phyloP scores from a whole-genome alignment of 139 green algal species.

The Micromonas commoda region DNA sequence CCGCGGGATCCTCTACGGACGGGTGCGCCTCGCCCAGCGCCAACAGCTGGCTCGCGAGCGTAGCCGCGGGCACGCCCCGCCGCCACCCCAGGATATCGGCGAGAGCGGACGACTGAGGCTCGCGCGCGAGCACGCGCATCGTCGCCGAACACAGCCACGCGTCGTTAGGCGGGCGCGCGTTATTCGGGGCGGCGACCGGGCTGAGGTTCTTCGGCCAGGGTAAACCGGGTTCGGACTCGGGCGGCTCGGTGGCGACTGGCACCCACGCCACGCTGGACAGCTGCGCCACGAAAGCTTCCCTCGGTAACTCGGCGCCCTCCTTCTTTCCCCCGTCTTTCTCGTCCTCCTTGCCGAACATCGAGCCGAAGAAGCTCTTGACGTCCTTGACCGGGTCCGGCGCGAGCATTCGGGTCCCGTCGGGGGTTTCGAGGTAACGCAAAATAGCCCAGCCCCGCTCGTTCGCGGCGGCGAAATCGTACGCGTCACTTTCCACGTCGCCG shows the following conservation, averaged over 20 bases:
- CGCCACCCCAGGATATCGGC: conserved; percentile 50
- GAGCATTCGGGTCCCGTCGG: conserved; percentile 32
- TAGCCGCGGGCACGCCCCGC: conserved; percentile 17
- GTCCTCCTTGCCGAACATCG: not conserved
- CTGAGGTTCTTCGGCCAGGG: conserved; percentile 44
- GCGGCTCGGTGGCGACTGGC: conserved; percentile 45
- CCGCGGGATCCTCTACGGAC: conserved; percentile 22
- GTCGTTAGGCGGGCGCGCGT: conserved; percentile 44
- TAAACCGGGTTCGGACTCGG: conserved; percentile 33
- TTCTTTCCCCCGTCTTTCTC: not conserved
- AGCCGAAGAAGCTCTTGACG: not conserved
- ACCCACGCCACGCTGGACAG: conserved; percentile 52
- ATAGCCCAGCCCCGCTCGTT: conserved; percentile 46
- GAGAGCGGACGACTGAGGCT: conserved; percentile 47
- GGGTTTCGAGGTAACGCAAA: conserved; percentile 55
- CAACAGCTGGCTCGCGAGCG: conserved; percentile 52
- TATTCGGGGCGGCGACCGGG: conserved; percentile 42
- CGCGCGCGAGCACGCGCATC: conserved; percentile 47
- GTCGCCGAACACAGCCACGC: conserved; percentile 53
- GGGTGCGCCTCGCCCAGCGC: conserved; percentile 44
- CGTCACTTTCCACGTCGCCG: not conserved
- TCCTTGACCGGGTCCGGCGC: not conserved
- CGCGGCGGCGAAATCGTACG: conserved; percentile 43
- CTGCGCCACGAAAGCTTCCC: conserved; percentile 44
- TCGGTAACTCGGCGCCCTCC: not conserved